Base-by-base conservation (phyloP, 805 yeast species). In the Torulaspora indica region DNA sequence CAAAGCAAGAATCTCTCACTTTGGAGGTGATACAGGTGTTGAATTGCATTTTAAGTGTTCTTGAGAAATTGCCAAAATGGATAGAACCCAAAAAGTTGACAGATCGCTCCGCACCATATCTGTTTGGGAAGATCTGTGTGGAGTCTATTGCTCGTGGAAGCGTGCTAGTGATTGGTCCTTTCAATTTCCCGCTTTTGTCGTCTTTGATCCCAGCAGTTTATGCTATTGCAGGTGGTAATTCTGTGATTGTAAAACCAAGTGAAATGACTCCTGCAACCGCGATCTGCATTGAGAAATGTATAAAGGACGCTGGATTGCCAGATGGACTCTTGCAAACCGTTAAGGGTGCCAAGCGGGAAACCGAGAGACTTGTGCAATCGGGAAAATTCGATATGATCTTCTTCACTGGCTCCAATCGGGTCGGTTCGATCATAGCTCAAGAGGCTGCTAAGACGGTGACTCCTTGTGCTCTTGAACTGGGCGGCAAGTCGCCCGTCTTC, bases 401-500 rank as follows among this genome's bases (percentile, higher is more conserved):
- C 64, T 85, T 83, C 64, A 91, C 98, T 3, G 98, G 98, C 13
- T 81, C 85, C 31, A 74, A 77, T 17, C 60, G 61, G 17, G 95
- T 89, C 22, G 98, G 96, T 15, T 77, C 75, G 28, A 77, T 86
- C 41, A 78, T 91, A 27, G 82, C 91, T 20, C 68, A 72, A 47
- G 84, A 85, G 35, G 96, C 97, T 1, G 93, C 91, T n/a, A 79
- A 85, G 65, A 75, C 77, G 15, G 71, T 90, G 53, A 87, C 95
- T 1, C 97, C 97, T 0, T 75, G 76, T 8, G 66, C 85, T 7
- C 72, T 90, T 49, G 98, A 90, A 66, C 71, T 90, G 35, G 97
- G 98, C 42, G 98, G 98, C 4, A 91, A 91, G 64, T 82, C 91
- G 6, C 98, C 98, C 0, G 85, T 78, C 1, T 75, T 89, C 54